These are phyloP conservation scores for Penicillium simplicissimum DNA, from an alignment of 495 filamentous ascomycete genomes.

Conservation along the genomic window DNA sequence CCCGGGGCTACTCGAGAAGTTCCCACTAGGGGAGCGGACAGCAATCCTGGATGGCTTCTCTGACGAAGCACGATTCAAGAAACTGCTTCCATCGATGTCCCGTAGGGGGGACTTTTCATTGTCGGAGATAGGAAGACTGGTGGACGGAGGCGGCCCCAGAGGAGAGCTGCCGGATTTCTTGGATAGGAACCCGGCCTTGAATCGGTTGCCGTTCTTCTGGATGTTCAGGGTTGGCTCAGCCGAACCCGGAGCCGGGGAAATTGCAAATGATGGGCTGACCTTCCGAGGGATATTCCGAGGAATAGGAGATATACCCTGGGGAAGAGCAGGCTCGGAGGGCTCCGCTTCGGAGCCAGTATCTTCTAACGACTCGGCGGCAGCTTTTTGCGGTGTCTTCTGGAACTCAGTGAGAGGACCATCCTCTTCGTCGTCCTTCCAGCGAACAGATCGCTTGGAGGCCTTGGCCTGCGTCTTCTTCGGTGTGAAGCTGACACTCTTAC, in stretches of 20 bases:
- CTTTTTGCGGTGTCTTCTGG: slow-evolving; percentile 79
- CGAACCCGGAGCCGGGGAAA: slow-evolving; percentile 33
- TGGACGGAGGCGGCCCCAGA: slow-evolving; percentile 58
- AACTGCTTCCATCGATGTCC: slow-evolving; percentile 61
- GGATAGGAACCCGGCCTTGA: slow-evolving; percentile 87
- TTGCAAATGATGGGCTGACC: slow-evolving; percentile 33
- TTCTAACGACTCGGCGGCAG: slow-evolving; percentile 38
- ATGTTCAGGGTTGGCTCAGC: slow-evolving; percentile 39
- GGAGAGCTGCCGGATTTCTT: slow-evolving; percentile 71
- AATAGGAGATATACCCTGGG: slow-evolving; percentile 45
- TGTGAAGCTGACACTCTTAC: slow-evolving; percentile 81
- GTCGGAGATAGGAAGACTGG: slow-evolving; percentile 58
- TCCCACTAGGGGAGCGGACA: slow-evolving; percentile 51
- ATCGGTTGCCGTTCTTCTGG: slow-evolving; percentile 68
- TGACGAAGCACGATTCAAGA: slow-evolving; percentile 54
- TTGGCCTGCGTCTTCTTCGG: slow-evolving; percentile 74
- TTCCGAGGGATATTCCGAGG: slow-evolving; percentile 45
- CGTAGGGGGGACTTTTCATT: slow-evolving; percentile 67
- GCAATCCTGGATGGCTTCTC: slow-evolving; percentile 51
- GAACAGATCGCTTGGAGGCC: slow-evolving; percentile 68
- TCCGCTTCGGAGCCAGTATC: slow-evolving; percentile 50
- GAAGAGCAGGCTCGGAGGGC: slow-evolving; percentile 33
- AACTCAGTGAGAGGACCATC: slow-evolving; percentile 86
- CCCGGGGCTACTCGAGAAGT: slow-evolving; percentile 41
- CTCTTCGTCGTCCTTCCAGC: slow-evolving; percentile 90